Evolutionary conservation across 2,329 filamentous ascomycete species (phyloP), one percentile per base, ranked within the genome.

Genomic region (Gaeumannomyces sp.): DNA sequence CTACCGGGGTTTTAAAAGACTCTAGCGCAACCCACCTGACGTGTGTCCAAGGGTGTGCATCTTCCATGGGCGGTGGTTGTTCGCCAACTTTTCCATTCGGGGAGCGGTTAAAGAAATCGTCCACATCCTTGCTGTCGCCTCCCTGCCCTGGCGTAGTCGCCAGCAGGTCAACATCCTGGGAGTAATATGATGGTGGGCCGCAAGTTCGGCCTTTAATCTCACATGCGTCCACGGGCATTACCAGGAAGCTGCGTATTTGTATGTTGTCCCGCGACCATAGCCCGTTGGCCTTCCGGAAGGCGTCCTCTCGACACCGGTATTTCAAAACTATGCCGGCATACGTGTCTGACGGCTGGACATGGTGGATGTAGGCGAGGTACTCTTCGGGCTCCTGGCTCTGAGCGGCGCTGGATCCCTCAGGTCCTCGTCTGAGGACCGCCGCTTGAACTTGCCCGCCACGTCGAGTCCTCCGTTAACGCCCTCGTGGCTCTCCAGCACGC

Each of bases 261-360:
- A 98, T 89, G 68, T 87, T 92, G 73, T 98, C 95, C 68, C 93
- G 92, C 8, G 93, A 92, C 95, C 95, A 99, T 72, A 99, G 87
- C 14, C 95, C 87, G 74, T 99, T 99, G 56, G 92, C 88, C 74
- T 91, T 95, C 66, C 92, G 85, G 69, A 99, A 88, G 2, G 90
- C 84, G 61, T 93, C 89, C 65, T 93, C 88, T 68, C 91, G 86
- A 74, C 94, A 98, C 71, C 91, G 89, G 76, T 96, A 99, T 71
- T 89, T 91, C 69, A 99, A 88, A 63, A 95, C 90, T 62, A 99
- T 88, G 3, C 95, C 94, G 1, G 93, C 93, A 70, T 98, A 88
- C 1, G 93, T 98, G 77, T 99, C 95, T 59, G 85, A 85, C 19
- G 89, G 85, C 70, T 89, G 85, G 25, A 98, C 92, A 71, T 90